A percentile compares a stretch with the other conserved stretches of the same genome.
These are phyloP conservation scores for Limnanthes douglasii DNA, from an alignment of 345 rosid species.

Conservation along the genomic window DNA sequence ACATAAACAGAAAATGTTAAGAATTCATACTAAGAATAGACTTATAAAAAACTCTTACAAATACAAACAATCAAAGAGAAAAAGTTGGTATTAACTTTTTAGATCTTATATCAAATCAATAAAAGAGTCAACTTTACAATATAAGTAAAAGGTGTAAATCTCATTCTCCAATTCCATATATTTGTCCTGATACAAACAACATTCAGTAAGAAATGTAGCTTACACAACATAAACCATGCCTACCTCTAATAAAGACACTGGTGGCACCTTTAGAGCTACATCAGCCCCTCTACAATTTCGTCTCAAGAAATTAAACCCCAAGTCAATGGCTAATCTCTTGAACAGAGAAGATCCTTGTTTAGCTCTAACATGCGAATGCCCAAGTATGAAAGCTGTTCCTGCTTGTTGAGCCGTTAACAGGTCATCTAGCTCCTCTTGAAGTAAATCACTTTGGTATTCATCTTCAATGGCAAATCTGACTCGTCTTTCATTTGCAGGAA, in stretches of 20 bases:
- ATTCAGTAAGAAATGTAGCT: too few relatives aligned
- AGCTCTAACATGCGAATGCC: slow-evolving; percentile 87
- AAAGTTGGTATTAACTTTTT: too few relatives aligned
- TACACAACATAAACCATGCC: slow-evolving; percentile 93
- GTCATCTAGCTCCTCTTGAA: slow-evolving; percentile 59
- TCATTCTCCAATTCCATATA: too few relatives aligned
- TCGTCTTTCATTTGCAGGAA: slow-evolving; percentile 22
- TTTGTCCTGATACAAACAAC: too few relatives aligned
- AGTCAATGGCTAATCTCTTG: slow-evolving; percentile 58
- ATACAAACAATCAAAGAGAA: too few relatives aligned
- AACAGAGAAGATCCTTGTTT: slow-evolving; percentile 84
- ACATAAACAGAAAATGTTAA: too few relatives aligned
- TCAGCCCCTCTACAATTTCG: slow-evolving; percentile 89
- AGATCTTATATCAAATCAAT: too few relatives aligned
- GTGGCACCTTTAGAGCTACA: slow-evolving; percentile 85
- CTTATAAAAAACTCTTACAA: too few relatives aligned
- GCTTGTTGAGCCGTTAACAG: slow-evolving; percentile 58
- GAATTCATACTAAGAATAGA: too few relatives aligned
- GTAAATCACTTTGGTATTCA: slow-evolving; percentile 18
- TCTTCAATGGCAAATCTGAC: slow-evolving; percentile 64
- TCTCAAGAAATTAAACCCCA: slow-evolving; percentile 77
- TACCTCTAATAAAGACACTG: slow-evolving; percentile 76
- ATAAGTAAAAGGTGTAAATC: too few relatives aligned
- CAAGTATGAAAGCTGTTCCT: slow-evolving; percentile 80
- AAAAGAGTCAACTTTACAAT: too few relatives aligned